phyloP scores from a whole-genome alignment of 2,329 filamentous ascomycete species.

The Neopestalotiopsis rosae region DNA sequence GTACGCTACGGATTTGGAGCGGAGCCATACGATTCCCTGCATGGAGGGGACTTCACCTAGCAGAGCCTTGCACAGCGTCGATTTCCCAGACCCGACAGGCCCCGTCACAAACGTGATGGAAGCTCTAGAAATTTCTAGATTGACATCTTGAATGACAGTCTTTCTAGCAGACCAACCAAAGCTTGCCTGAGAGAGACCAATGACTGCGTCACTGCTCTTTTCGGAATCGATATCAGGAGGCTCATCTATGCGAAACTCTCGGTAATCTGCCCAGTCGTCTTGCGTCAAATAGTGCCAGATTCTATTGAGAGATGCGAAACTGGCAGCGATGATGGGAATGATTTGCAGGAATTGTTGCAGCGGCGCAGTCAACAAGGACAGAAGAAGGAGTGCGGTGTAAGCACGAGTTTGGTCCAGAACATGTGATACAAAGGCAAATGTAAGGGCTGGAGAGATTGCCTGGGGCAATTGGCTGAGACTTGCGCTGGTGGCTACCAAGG shows the following conservation, averaged over 20 bases:
- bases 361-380: constrained; percentile 1
- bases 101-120: constrained; percentile 41
- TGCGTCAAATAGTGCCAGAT: constrained; percentile 10
- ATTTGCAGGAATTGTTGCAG: constrained; percentile 10
- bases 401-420: constrained; percentile 2
- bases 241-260: neutral
- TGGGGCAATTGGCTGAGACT: constrained; percentile 1
- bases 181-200: neutral
- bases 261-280: neutral
- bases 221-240: neutral
- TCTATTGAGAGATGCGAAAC: neutral
- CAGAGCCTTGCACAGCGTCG: constrained; percentile 46
- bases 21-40: constrained; percentile 29
- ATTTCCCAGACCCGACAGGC: constrained; percentile 51
- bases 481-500: neutral
- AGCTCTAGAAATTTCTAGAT: constrained; percentile 15
- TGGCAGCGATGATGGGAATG: neutral
- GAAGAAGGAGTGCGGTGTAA: constrained; percentile 8
- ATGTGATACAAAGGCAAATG: constrained; percentile 8
- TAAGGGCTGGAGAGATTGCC: constrained; percentile 4
- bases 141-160: neutral
- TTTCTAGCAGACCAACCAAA: constrained; percentile 1
- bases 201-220: neutral
- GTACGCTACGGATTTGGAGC: constrained; percentile 30
- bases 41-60: constrained; percentile 40